Percentiles rank a stretch among this genome's conserved stretches.
Conservation (phyloP, 2,329 filamentous ascomycete species). For the Ilyonectria destructans region DNA sequence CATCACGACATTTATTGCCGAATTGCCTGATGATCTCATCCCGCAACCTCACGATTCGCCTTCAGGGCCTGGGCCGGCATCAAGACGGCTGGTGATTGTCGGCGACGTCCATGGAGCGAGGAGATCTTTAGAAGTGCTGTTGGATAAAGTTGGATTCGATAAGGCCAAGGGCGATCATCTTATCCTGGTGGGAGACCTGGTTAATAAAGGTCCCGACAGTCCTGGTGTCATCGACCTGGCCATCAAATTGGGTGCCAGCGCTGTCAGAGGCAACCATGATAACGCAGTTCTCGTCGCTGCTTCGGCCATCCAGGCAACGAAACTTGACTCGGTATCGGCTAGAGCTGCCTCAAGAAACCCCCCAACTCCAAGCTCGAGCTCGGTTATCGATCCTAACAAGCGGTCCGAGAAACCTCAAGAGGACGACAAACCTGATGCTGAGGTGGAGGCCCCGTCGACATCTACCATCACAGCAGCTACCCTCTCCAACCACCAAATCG, state of each 20-base stretch:
- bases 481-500: conserved; percentile 30
- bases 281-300: conserved; percentile 79
- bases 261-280: conserved; percentile 90
- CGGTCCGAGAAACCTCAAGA: neutral
- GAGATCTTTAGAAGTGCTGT: conserved; percentile 73
- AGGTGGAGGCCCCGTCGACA: neutral
- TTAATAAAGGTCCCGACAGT: conserved; percentile 89
- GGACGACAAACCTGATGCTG: neutral
- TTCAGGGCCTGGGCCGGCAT: neutral
- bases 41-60: neutral
- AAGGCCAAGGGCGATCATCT: conserved; percentile 72
- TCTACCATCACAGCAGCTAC: conserved; percentile 28
- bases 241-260: conserved; percentile 78
- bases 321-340: neutral
- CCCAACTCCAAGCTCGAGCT: neutral
- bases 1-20: neutral
- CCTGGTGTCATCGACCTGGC: conserved; percentile 82
- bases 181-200: conserved; percentile 81
- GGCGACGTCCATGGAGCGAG: conserved; percentile 93
- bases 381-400: neutral
- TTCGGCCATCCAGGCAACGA: neutral
- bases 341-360: neutral
- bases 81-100: conserved; percentile 71
- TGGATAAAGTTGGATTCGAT: conserved; percentile 78
- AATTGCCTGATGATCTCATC: neutral